Conservation (phyloP, 257 asterid species). For the Catharanthus roseus region DNA sequence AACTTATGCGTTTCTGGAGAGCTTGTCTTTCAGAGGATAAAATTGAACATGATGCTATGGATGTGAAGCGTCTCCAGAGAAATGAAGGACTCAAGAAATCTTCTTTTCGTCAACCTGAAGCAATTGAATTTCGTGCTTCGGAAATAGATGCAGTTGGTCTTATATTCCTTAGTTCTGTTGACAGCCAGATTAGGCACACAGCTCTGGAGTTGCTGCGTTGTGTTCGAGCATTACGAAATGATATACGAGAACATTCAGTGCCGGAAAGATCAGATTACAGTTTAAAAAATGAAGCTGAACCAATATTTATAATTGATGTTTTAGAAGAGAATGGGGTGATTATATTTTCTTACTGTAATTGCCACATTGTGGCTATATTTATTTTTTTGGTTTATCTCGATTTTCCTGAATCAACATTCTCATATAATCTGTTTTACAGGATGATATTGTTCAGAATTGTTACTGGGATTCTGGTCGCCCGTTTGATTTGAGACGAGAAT, state of each 20-base stretch:
- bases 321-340: constrained; percentile 98
- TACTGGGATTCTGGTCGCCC: constrained; percentile 96
- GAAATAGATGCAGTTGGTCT: constrained; percentile 99
- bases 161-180: constrained; percentile 93
- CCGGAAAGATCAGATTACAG: constrained; percentile 55
- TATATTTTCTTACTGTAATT: constrained; percentile 17
- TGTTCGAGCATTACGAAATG: constrained; percentile 86
- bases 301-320: constrained; percentile 95
- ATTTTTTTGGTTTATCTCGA: constrained; percentile 13
- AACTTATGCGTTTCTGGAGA: constrained; percentile 98
- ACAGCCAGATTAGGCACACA: constrained; percentile 97
- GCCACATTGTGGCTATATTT: constrained; percentile 15
- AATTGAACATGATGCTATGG: constrained; percentile 48
- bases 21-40: constrained; percentile 79
- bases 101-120: constrained; percentile 74
- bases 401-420: constrained; percentile 9
- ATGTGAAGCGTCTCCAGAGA: constrained; percentile 73
- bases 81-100: constrained; percentile 86
- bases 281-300: constrained; percentile 71
- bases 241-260: constrained; percentile 61
- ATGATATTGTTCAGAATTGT: constrained; percentile 98
- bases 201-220: constrained; percentile 95
- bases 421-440: constrained; percentile 42
- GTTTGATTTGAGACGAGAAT: constrained; percentile 87
- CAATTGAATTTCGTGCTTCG: constrained; percentile 81